phyloP scores from a whole-genome alignment of 192 early-diverging fungal species.

The Oehlia diaphana region DNA sequence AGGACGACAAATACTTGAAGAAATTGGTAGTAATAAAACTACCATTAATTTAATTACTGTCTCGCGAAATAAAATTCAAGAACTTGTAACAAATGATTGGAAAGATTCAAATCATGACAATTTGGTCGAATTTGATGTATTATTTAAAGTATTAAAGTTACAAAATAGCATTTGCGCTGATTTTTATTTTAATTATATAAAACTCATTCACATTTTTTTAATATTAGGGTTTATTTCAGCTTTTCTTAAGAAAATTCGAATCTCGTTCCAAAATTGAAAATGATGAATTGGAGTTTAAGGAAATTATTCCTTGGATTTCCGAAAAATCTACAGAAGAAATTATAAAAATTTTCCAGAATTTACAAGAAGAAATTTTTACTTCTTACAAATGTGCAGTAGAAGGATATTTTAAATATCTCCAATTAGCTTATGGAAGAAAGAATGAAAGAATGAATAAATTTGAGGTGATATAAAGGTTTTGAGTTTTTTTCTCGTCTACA shows the following conservation, averaged over 20 bases:
- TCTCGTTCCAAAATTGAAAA: conserved; percentile 4
- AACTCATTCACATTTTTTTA: background rate
- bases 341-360: background rate
- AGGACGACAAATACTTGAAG: conserved; percentile 58
- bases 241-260: conserved; percentile 16
- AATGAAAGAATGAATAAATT: background rate
- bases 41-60: conserved; percentile 20
- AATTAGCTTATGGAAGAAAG: background rate
- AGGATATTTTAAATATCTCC: conserved; percentile 25
- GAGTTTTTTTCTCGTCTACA: conserved; percentile 6
- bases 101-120: background rate
- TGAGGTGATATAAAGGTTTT: background rate
- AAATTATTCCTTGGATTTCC: conserved; percentile 13
- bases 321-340: conserved; percentile 3
- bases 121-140: background rate
- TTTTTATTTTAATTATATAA: background rate
- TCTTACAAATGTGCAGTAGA: conserved; percentile 8
- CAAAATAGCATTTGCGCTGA: background rate
- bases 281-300: background rate
- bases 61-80: conserved; percentile 12
- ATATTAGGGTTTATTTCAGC: conserved; percentile 5
- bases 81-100: conserved; percentile 20
- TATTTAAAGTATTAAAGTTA: conserved; percentile 6
- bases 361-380: conserved; percentile 14
- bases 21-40: conserved; percentile 31